A percentile compares a stretch with the other conserved stretches of the same genome.
Evolutionary conservation across 495 filamentous ascomycete genomes (phyloP).

Genomic region (Clavariopsis aquatica): DNA sequence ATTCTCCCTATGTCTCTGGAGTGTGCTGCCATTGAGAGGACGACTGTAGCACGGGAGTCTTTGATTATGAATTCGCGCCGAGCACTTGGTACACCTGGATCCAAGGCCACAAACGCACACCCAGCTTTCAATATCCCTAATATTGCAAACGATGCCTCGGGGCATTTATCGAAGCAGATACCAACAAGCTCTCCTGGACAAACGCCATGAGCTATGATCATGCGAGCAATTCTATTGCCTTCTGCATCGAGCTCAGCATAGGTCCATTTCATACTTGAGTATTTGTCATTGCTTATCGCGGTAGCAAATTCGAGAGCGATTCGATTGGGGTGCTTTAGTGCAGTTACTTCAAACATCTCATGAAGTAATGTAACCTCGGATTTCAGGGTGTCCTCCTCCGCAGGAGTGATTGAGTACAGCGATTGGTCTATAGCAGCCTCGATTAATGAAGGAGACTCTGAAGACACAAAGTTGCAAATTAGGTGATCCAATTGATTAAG

Average conservation of each 20-base stretch:
- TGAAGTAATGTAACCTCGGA: conserved; percentile 54
- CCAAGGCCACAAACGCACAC: conserved; percentile 77
- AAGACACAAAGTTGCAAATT: conserved; percentile 50
- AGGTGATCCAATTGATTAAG: conserved; percentile 62
- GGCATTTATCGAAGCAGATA: conserved; percentile 78
- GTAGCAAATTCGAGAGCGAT: conserved; percentile 64
- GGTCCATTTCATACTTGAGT: conserved; percentile 56
- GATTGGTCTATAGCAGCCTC: conserved; percentile 35
- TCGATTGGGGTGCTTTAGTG: conserved; percentile 47
- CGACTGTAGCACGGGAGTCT: conserved; percentile 58
- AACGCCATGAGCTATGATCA: conserved; percentile 48
- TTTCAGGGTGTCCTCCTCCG: conserved; percentile 50
- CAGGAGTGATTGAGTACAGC: conserved; percentile 59
- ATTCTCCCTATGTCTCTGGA: conserved; percentile 12
- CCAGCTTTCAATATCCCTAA: conserved; percentile 80
- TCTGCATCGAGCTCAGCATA: conserved; percentile 62
- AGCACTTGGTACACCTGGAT: conserved; percentile 61
- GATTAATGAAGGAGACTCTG: conserved; percentile 40
- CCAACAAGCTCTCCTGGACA: conserved; percentile 61
- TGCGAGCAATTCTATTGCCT: conserved; percentile 61
- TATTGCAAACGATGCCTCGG: conserved; percentile 75
- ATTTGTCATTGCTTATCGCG: conserved; percentile 40
- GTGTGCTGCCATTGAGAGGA: conserved; percentile 52
- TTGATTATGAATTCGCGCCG: conserved; percentile 65
- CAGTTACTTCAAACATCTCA: conserved; percentile 60